Evolutionary conservation across 164 flowering plant species (phyloP).

Genomic region (Stephania japonica): DNA sequence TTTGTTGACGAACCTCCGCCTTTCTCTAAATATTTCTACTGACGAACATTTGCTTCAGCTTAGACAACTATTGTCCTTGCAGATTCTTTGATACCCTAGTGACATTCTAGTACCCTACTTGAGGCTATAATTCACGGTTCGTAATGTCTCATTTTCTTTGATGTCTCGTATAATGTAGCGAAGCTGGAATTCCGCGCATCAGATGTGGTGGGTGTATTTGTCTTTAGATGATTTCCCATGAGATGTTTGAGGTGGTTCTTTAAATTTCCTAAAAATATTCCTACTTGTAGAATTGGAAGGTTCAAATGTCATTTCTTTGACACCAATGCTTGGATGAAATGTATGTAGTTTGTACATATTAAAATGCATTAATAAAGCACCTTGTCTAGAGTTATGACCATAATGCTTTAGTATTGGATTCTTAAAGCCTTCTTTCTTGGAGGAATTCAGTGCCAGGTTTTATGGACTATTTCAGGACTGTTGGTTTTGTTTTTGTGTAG

Average conservation of each 20-base stretch:
- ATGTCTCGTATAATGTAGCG: neutral
- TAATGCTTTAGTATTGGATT: neutral
- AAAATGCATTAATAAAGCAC: slow-evolving; percentile 4
- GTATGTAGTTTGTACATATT: slow-evolving; percentile 1
- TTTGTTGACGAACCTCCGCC: slow-evolving; percentile 47
- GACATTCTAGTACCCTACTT: neutral
- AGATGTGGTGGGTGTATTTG: neutral
- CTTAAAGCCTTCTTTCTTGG: neutral
- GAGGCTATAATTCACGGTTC: neutral
- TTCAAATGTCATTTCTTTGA: slow-evolving; percentile 8
- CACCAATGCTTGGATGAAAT: neutral
- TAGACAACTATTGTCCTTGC: slow-evolving; percentile 28
- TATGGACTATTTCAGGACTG: neutral
- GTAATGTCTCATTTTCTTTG: neutral
- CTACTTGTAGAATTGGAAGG: slow-evolving; percentile 6
- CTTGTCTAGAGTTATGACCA: neutral
- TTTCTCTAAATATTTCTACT: slow-evolving; percentile 40
- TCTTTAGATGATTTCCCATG: neutral
- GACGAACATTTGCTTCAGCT: slow-evolving; percentile 48
- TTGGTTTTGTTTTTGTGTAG: neutral
- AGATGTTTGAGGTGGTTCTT: neutral
- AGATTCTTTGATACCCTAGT: slow-evolving; percentile 15
- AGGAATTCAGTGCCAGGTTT: neutral
- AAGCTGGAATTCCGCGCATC: slow-evolving; percentile 1
- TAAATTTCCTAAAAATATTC: slow-evolving; percentile 12